These are phyloP conservation scores for Fusarium denticulatum DNA, from an alignment of 2,329 filamentous ascomycete genomes.

Conservation along the genomic window DNA sequence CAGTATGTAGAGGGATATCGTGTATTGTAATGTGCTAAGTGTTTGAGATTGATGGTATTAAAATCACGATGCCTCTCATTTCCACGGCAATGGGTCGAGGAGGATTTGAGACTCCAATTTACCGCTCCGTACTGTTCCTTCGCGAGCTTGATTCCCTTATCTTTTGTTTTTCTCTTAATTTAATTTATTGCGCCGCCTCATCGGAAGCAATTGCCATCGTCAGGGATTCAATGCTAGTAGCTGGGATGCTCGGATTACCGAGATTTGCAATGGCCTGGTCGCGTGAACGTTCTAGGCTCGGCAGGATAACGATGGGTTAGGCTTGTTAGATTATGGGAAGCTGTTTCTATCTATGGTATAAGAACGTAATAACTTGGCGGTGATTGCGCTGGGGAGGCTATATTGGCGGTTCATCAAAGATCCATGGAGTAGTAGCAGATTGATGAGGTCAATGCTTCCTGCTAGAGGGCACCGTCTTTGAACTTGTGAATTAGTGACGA, in stretches of 20 bases:
- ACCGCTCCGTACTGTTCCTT: neutral
- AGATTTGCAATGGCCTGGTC: constrained; percentile 35
- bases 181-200: neutral
- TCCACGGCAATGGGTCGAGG: neutral
- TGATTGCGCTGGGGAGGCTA: constrained; percentile 12
- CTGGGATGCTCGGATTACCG: constrained; percentile 33
- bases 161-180: neutral
- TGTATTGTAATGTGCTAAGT: constrained; percentile 1
- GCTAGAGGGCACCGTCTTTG: neutral
- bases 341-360: constrained; percentile 38
- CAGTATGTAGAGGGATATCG: neutral
- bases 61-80: constrained; percentile 5
- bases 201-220: constrained; percentile 1
- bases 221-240: constrained; percentile 11
- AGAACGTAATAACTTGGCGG: constrained; percentile 7
- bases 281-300: constrained; percentile 1
- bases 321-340: neutral
- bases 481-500: constrained; percentile 6
- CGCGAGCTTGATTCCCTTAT: neutral
- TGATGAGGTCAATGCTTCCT: constrained; percentile 22
- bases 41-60: constrained; percentile 30
- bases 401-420: constrained; percentile 8
- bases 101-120: neutral
- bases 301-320: neutral
- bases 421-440: neutral